Conservation (phyloP, 768 basidiomycete genomes). For the Kwoniella bestiolae region DNA sequence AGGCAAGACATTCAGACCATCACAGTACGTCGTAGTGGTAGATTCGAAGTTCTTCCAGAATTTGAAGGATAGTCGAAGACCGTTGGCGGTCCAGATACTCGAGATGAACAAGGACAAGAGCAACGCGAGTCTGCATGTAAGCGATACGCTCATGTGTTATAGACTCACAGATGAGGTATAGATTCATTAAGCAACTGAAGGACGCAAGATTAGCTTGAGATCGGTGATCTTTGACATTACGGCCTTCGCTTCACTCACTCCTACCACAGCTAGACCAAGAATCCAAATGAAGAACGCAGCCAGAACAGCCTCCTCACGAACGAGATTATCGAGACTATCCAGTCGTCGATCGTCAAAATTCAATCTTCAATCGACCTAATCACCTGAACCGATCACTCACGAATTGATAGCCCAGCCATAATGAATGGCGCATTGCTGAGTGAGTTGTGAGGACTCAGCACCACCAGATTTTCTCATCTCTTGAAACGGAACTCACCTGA, state of each 20-base stretch:
- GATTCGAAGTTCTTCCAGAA: conserved; percentile 12
- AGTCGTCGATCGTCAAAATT: no score
- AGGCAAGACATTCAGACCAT: conserved; percentile 2
- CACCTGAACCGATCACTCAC: no score
- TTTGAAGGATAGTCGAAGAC: conserved; percentile 3
- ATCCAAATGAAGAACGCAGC: conserved; percentile 23
- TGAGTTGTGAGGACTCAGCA: neutral
- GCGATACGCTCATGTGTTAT: neutral
- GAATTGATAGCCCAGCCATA: conserved; percentile 26
- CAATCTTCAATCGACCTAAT: no score
- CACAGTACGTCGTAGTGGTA: neutral
- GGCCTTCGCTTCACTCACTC: no score
- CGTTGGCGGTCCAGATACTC: conserved; percentile 14
- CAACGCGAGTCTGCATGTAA: conserved; percentile 7
- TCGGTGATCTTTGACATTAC: no score
- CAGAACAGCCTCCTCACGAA: conserved; percentile 16
- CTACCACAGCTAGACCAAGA: conserved; percentile 13
- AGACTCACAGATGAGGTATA: conserved; percentile 16
- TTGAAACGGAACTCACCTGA: neutral
- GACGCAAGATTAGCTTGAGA: no score
- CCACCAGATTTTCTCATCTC: neutral
- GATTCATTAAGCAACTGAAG: conserved; percentile 17
- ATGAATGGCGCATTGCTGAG: conserved; percentile 12
- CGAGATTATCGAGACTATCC: conserved; percentile 16
- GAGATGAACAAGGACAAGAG: conserved; percentile 12